phyloP scores from a whole-genome alignment of 2,329 filamentous ascomycete genomes.

The Cryoendolithus antarcticus region DNA sequence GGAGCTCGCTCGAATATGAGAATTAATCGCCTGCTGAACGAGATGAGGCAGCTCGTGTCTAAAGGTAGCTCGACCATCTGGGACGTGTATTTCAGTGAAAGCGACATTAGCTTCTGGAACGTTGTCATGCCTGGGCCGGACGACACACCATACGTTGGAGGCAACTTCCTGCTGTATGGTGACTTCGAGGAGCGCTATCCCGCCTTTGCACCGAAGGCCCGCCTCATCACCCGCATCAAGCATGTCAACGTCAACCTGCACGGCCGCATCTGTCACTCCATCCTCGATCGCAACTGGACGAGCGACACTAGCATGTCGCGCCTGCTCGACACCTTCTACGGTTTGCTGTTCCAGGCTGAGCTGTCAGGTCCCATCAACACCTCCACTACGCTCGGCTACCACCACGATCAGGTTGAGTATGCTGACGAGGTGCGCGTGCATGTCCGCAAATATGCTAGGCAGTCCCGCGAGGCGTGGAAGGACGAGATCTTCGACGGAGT shows the following conservation, averaged over 20 bases:
- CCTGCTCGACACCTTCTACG: constrained; percentile 24
- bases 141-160: constrained; percentile 89
- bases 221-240: constrained; percentile 26
- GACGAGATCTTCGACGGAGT: constrained; percentile 8
- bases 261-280: constrained; percentile 25
- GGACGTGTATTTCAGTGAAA: constrained; percentile 56
- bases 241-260: constrained; percentile 29
- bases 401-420: constrained; percentile 23
- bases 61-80: constrained; percentile 20
- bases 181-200: constrained; percentile 27
- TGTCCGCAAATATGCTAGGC: constrained; percentile 19
- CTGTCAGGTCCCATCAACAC: constrained; percentile 22
- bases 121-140: constrained; percentile 90
- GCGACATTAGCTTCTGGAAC: constrained; percentile 93
- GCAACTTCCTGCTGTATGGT: constrained; percentile 56
- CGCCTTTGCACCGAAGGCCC: constrained; percentile 21
- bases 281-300: constrained; percentile 26
- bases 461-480: constrained; percentile 19
- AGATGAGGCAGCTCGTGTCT: constrained; percentile 23
- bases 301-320: constrained; percentile 22
- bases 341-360: constrained; percentile 23
- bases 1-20: constrained; percentile 15
- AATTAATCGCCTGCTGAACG: constrained; percentile 18
- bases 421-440: constrained; percentile 20
- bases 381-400: constrained; percentile 21